These are phyloP conservation scores for Puccinia sorghi DNA, from an alignment of 1,284 basidiomycete species.

Conservation along the genomic window DNA sequence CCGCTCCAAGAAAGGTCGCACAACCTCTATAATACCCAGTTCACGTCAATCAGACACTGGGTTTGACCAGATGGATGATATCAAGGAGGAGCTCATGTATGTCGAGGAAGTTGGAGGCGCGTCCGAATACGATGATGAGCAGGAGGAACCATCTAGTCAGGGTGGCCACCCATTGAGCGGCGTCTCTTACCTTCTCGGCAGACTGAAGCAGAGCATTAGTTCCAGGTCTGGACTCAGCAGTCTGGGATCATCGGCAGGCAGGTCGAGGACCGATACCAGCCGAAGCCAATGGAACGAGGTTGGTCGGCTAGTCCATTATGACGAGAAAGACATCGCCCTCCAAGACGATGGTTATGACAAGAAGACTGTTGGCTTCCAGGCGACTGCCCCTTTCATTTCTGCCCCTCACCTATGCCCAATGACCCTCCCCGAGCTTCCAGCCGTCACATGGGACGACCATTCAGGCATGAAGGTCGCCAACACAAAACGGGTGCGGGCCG, in stretches of 20 bases:
- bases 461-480: constrained; percentile 4
- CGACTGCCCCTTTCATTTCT: background rate
- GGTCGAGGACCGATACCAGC: background rate
- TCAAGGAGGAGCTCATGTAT: constrained; percentile 15
- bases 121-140: background rate
- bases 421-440: constrained; percentile 1
- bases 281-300: constrained; percentile 22
- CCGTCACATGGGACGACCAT: constrained; percentile 15
- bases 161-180: background rate
- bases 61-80: background rate
- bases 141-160: background rate
- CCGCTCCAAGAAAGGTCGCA: constrained; percentile 5
- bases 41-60: background rate
- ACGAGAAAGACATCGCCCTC: constrained; percentile 6
- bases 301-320: background rate
- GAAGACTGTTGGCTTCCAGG: background rate
- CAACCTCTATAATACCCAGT: background rate
- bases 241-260: constrained; percentile 7
- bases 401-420: background rate
- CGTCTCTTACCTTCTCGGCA: constrained; percentile 8
- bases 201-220: constrained; percentile 12
- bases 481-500: background rate
- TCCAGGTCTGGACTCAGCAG: background rate
- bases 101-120: background rate
- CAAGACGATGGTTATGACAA: background rate